phyloP scores from a whole-genome alignment of 805 yeast genomes.

The Candida pseudofarinosa region DNA sequence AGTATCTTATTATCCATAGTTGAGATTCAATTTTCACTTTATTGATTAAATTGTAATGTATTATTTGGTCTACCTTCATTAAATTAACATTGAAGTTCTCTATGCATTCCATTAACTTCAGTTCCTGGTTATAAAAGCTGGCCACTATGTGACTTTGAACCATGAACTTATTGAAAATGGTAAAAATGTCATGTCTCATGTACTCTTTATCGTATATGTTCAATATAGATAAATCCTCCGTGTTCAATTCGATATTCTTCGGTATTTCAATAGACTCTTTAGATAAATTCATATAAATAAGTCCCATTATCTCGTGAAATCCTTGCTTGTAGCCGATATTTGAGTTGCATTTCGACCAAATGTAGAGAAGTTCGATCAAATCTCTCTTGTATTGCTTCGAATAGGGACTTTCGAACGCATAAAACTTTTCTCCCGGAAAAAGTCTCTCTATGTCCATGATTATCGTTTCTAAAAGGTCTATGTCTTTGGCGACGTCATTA shows the following conservation, averaged over 20 bases:
- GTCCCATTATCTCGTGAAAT: conserved; percentile 50
- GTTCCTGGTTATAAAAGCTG: conserved; percentile 37
- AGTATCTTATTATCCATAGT: conserved; percentile 53
- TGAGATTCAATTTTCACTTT: conserved; percentile 46
- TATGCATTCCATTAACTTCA: conserved; percentile 41
- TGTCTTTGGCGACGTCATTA: conserved; percentile 19
- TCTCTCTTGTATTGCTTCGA: conserved; percentile 19
- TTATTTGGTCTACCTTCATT: conserved; percentile 47
- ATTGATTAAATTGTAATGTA: conserved; percentile 42
- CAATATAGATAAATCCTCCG: conserved; percentile 31
- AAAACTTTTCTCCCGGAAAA: conserved; percentile 44
- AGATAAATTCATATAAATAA: conserved; percentile 39
- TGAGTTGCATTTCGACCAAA: conserved; percentile 49
- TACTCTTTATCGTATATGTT: conserved; percentile 36
- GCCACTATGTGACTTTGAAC: conserved; percentile 36
- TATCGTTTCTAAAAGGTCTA: conserved; percentile 39
- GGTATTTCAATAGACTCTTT: conserved; percentile 31
- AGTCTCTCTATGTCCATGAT: conserved; percentile 51
- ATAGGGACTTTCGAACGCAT: conserved; percentile 12
- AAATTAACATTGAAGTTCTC: conserved; percentile 44
- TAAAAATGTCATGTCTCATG: conserved; percentile 41
- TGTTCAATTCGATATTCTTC: conserved; percentile 18
- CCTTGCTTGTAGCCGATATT: conserved; percentile 52
- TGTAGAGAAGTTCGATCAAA: conserved; percentile 41
- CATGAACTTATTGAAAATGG: conserved; percentile 41